These are phyloP conservation scores for Petunia hybrid DNA, from an alignment of 305 asterid genomes.

Conservation along the genomic window DNA sequence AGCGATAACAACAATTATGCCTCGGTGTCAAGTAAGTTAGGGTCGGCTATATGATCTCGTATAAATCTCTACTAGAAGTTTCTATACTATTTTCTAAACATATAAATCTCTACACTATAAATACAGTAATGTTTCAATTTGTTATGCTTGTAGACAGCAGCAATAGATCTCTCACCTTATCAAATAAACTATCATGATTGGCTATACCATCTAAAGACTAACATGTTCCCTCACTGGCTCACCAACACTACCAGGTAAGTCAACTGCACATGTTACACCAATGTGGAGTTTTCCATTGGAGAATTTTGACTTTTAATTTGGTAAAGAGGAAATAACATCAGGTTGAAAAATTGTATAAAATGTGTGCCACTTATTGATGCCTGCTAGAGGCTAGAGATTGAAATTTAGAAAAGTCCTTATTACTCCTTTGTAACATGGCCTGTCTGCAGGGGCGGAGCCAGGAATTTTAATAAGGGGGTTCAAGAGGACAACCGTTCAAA, in stretches of 20 bases:
- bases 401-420: too few species aligned
- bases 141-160: too few species aligned
- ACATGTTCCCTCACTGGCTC: neutral
- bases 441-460: too few species aligned
- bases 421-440: neutral
- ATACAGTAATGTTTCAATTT: neutral
- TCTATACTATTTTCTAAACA: too few species aligned
- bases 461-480: too few species aligned
- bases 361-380: neutral
- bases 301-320: neutral
- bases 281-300: neutral
- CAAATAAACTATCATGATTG: neutral
- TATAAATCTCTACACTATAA: neutral
- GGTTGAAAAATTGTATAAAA: neutral
- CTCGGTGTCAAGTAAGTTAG: too few species aligned
- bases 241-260: conserved; percentile 27
- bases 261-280: conserved; percentile 6
- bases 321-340: neutral
- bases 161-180: neutral
- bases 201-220: neutral
- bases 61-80: too few species aligned
- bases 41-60: too few species aligned
- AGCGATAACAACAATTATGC: too few species aligned
- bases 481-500: too few species aligned
- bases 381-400: too few species aligned